Evolutionary conservation across 1,284 basidiomycete species (phyloP).

Genomic region (Boletus smithii): DNA sequence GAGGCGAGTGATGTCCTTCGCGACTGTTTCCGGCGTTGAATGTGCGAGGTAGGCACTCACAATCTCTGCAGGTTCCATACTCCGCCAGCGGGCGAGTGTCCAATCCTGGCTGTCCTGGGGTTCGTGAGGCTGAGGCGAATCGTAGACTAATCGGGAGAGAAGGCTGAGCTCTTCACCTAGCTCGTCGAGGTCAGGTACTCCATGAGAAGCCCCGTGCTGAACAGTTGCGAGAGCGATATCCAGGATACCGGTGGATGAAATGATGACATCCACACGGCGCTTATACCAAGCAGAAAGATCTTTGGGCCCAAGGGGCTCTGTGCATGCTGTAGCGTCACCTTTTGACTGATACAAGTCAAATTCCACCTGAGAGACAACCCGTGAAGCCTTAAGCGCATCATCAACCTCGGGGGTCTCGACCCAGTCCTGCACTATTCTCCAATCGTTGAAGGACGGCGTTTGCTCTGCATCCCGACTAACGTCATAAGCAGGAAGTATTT

Average conservation of each 20-base stretch:
- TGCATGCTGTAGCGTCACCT: not conserved
- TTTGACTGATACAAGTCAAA: slow-evolving; percentile 8
- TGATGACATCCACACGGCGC: slow-evolving; percentile 56
- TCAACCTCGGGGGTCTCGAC: slow-evolving; percentile 47
- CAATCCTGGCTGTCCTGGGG: slow-evolving; percentile 52
- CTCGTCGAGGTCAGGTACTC: slow-evolving; percentile 75
- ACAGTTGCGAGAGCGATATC: slow-evolving; percentile 76
- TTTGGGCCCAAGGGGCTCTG: slow-evolving; percentile 18
- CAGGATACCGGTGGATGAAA: slow-evolving; percentile 68
- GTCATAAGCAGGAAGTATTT: slow-evolving; percentile 65
- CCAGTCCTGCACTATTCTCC: slow-evolving; percentile 56
- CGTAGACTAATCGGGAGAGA: slow-evolving; percentile 82
- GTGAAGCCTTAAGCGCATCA: slow-evolving; percentile 37
- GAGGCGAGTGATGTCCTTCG: slow-evolving; percentile 67
- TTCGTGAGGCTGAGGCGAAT: slow-evolving; percentile 50
- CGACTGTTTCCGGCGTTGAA: slow-evolving; percentile 65
- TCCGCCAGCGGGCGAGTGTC: slow-evolving; percentile 71
- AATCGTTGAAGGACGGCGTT: slow-evolving; percentile 30
- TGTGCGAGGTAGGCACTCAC: slow-evolving; percentile 73
- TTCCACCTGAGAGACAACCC: slow-evolving; percentile 9
- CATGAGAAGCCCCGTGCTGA: slow-evolving; percentile 82
- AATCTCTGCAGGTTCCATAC: slow-evolving; percentile 61
- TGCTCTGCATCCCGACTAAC: slow-evolving; percentile 44
- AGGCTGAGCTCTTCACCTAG: slow-evolving; percentile 88
- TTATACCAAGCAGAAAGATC: slow-evolving; percentile 76